These are phyloP conservation scores for Solanum clarkiae DNA, from an alignment of 257 asterid genomes.

Conservation along the genomic window DNA sequence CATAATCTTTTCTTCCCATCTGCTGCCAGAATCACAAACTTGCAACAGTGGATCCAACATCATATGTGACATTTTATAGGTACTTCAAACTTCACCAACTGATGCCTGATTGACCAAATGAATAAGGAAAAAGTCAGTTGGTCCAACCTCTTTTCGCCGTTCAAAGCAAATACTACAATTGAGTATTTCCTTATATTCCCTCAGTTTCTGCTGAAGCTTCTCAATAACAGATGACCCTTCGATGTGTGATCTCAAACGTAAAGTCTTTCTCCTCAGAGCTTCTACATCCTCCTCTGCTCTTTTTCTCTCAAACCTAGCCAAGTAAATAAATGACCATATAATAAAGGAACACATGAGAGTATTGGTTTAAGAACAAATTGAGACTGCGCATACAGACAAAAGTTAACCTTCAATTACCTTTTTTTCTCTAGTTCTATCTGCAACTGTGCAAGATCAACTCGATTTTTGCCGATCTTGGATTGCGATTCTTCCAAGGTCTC, in stretches of 20 bases:
- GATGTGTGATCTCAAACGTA: slow-evolving; percentile 36
- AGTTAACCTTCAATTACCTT: slow-evolving; percentile 33
- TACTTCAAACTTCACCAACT: not conserved
- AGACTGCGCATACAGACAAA: not conserved
- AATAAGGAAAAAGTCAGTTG: not conserved
- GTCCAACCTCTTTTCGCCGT: slow-evolving; percentile 79
- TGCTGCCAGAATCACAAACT: not conserved
- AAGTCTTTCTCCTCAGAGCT: slow-evolving; percentile 52
- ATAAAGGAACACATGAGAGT: not conserved
- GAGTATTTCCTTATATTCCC: slow-evolving; percentile 78
- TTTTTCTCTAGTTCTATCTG: slow-evolving; percentile 87
- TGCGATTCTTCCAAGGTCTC: slow-evolving; percentile 62
- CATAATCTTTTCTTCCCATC: not conserved
- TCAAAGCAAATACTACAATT: slow-evolving; percentile 88
- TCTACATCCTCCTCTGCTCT: slow-evolving; percentile 81
- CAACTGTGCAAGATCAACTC: slow-evolving; percentile 23
- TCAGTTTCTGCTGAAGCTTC: slow-evolving; percentile 73
- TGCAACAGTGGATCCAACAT: not conserved
- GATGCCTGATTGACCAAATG: not conserved
- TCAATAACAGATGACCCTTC: slow-evolving; percentile 62
- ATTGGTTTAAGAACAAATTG: not conserved
- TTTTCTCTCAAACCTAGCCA: slow-evolving; percentile 65
- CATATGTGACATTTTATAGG: not conserved
- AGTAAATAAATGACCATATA: not conserved
- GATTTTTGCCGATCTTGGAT: slow-evolving; percentile 47